A percentile compares a stretch with the other conserved stretches of the same genome.
phyloP scores from a whole-genome alignment of 2,329 filamentous ascomycete genomes.

The Phoma sp. region DNA sequence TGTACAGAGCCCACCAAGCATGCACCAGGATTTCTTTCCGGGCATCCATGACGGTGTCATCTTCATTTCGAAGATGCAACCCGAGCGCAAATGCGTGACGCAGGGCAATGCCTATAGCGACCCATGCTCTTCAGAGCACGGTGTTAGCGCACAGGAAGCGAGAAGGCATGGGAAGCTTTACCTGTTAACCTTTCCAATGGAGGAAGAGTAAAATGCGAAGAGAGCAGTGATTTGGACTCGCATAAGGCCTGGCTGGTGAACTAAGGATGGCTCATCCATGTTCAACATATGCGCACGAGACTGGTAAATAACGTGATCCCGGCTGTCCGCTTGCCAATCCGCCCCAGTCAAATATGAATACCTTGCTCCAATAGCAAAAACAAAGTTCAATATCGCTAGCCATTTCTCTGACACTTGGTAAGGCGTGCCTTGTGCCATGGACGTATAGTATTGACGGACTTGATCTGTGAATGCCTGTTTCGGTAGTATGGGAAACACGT shows the following conservation, averaged over 20 bases:
- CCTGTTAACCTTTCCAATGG: background rate
- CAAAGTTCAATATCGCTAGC: background rate
- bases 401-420: background rate
- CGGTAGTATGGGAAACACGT: constrained; percentile 32
- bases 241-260: background rate
- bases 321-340: background rate
- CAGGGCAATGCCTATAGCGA: constrained; percentile 43
- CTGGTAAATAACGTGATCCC: background rate
- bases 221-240: background rate
- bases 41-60: constrained; percentile 20
- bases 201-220: background rate
- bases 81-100: constrained; percentile 46
- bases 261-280: background rate
- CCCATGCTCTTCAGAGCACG: constrained; percentile 41
- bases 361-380: background rate
- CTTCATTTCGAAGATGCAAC: constrained; percentile 45
- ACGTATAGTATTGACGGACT: background rate
- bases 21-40: constrained; percentile 40
- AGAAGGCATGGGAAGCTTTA: background rate
- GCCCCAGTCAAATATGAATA: background rate
- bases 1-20: constrained; percentile 49
- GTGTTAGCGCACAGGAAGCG: background rate
- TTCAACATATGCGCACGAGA: too few species aligned
- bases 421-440: background rate
- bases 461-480: constrained; percentile 1